Conservation (phyloP, 1,284 basidiomycete species). For the Peniophora sp. region DNA sequence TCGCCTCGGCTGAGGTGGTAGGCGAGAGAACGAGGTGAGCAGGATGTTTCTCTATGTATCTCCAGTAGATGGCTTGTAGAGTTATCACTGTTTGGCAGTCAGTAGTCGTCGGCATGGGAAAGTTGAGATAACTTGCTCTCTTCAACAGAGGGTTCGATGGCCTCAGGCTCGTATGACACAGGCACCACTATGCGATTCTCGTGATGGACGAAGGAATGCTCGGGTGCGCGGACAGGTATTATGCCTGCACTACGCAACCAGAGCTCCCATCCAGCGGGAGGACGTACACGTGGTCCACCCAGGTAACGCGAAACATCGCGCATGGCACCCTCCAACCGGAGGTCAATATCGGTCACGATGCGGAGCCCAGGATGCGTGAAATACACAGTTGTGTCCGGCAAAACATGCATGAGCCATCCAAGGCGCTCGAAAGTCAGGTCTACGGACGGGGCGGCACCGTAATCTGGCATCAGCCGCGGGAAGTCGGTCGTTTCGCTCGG, state of each 20-base stretch:
- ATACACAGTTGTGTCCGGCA: constrained; percentile 62
- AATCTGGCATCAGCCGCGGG: too few species aligned
- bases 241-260: constrained; percentile 38
- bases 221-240: constrained; percentile 26
- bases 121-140: constrained; percentile 40
- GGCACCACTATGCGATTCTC: constrained; percentile 28
- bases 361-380: constrained; percentile 52
- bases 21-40: constrained; percentile 49
- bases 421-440: constrained; percentile 19
- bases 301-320: constrained; percentile 43
- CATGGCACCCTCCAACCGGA: constrained; percentile 42
- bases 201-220: constrained; percentile 60
- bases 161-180: constrained; percentile 33
- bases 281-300: constrained; percentile 16
- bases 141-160: constrained; percentile 25
- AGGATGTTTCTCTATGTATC: constrained; percentile 66
- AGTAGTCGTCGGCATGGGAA: not conserved
- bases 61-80: constrained; percentile 69
- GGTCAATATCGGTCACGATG: constrained; percentile 57
- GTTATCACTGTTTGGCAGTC: constrained; percentile 41
- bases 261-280: constrained; percentile 42
- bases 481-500: too few species aligned
- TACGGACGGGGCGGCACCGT: not conserved
- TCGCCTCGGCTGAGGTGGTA: constrained; percentile 51
- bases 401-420: constrained; percentile 60